phyloP scores from a whole-genome alignment of 2,329 filamentous ascomycete genomes.

The Hymenoscyphus linearis region DNA sequence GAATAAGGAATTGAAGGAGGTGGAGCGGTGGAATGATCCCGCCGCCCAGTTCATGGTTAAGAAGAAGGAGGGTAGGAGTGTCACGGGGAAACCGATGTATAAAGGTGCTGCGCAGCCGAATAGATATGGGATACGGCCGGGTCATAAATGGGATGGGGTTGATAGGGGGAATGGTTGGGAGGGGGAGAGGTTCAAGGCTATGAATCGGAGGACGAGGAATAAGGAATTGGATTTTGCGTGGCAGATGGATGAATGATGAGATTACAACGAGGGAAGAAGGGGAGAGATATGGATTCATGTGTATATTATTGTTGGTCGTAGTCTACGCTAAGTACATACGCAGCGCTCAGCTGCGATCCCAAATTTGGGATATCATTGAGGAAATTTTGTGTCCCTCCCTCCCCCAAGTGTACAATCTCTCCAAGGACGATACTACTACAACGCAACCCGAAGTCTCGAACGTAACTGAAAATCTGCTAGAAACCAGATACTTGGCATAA shows the following conservation, averaged over 20 bases:
- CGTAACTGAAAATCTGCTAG: not conserved
- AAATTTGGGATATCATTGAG: not conserved
- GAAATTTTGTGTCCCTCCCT: not conserved
- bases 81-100: conserved; percentile 48
- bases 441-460: not conserved
- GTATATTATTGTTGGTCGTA: not conserved
- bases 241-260: conserved; percentile 83
- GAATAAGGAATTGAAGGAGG: conserved; percentile 74
- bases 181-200: conserved; percentile 81
- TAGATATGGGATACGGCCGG: conserved; percentile 86
- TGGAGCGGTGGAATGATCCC: conserved; percentile 88
- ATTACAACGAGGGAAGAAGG: not conserved
- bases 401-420: too few relatives aligned
- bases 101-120: conserved; percentile 79
- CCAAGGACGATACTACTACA: not conserved
- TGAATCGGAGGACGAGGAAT: conserved; percentile 71
- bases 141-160: conserved; percentile 94
- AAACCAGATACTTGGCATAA: not conserved
- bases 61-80: conserved; percentile 24
- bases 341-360: not conserved
- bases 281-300: not conserved
- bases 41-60: conserved; percentile 71
- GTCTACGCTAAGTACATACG: not conserved
- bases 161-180: conserved; percentile 93
- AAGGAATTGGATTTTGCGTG: conserved; percentile 84